Evolutionary conservation across 768 basidiomycete species (phyloP), one percentile per base, ranked within the genome.

Genomic region (Mycena epipterygia): DNA sequence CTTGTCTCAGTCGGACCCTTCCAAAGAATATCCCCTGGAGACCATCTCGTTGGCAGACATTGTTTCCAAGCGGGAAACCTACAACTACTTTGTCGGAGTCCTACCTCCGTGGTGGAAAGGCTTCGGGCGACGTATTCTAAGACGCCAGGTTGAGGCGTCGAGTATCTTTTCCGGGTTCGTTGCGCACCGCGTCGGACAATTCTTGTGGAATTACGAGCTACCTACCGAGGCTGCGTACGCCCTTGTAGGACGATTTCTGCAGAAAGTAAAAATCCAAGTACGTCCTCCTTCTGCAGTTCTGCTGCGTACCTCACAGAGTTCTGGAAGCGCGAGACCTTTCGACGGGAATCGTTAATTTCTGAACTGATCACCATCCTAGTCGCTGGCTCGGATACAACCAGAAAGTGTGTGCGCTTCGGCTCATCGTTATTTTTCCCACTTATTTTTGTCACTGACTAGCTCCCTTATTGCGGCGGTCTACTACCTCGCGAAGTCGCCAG

Each of bases 381-480:
- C 63, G 89, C 89, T 13, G 90, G 90, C 9, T 88, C 88, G 5
- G 91, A 92, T 72, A 92, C 91, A 9, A 92, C 91, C 1, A 91
- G 89, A 51, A 92, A 92, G 89, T 90, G 41, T 57, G 85, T 72
- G 8, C 32, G 25, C 35, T 3, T 39, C 52, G 11, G 16, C 9
- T 55, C 32, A 25, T 51, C 17, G 19, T 11, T 52, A 17, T 27
- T 49, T 33, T 56, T 21, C 13, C 9, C 57, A 21, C 51, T 65
- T 5, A 60, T 59, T 49, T 48, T 29, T 29, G 27, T 21, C 55
- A 17, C 39, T 17, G 39, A 11, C 5, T 14, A 90, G 89, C 79
- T 90, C 90, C 16, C 89, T 89, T 11, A 91, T 91, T 68, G 91
- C 90, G 23, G 90, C 92, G 74, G 83, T 89, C 14, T 92, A 89